Evolutionary conservation across 1,284 basidiomycete species (phyloP).

Genomic region (Fistulinella staudtii): DNA sequence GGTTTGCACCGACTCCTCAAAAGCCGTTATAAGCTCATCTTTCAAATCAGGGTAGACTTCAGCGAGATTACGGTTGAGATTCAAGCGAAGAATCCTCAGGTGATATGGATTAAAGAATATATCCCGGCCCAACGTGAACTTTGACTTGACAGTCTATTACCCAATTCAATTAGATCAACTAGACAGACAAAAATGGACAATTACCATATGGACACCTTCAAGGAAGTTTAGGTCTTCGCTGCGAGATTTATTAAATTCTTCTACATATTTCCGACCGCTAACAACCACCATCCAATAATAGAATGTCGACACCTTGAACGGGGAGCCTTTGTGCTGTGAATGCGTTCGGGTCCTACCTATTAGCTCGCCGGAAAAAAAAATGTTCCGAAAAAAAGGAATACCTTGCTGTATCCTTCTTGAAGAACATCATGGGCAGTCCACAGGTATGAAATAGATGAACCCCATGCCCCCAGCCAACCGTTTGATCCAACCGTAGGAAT

Average conservation of each 20-base stretch:
- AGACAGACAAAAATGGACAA: not conserved
- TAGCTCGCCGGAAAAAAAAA: not conserved
- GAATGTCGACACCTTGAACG: not conserved
- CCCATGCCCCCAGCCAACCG: not conserved
- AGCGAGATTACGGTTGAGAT: slow-evolving; percentile 32
- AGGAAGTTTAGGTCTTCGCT: not conserved
- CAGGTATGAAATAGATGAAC: not conserved
- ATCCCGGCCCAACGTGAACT: not conserved
- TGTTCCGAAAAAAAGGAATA: not conserved
- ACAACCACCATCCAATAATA: not conserved
- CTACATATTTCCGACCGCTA: not conserved
- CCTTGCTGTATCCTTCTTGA: not conserved
- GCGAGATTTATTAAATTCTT: not conserved
- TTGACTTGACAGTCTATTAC: not conserved
- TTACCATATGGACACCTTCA: not conserved
- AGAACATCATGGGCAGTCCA: not conserved
- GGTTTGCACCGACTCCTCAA: slow-evolving; percentile 23
- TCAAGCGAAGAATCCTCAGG: slow-evolving; percentile 17
- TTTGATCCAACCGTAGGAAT: not conserved
- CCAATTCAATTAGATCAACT: too few relatives aligned
- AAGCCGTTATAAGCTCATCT: slow-evolving; percentile 32
- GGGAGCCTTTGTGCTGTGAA: not conserved
- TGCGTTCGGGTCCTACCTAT: too few relatives aligned
- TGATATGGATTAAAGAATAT: slow-evolving; percentile 21
- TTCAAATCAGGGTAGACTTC: slow-evolving; percentile 25